Base-by-base conservation (phyloP, 345 rosid species). In the Kandelia obovata region DNA sequence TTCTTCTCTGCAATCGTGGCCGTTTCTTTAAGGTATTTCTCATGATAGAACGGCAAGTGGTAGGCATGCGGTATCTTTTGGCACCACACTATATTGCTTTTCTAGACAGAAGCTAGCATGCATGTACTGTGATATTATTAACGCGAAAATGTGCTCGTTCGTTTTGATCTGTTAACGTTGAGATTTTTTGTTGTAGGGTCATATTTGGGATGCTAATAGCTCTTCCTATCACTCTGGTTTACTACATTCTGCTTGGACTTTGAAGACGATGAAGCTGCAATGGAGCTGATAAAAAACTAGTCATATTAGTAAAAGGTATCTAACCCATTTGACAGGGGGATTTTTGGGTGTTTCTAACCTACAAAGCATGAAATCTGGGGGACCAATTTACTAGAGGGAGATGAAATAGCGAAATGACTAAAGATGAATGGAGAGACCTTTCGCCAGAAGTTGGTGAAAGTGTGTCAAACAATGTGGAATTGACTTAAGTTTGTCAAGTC, bases 191-290 rank as follows among this genome's bases (percentile, higher is more conserved):
- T 61, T 64, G 74, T 82, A 85, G 89, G 76, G 89, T 85, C 52
- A 85, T 85, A 70, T 85, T 85, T 67, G 89, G 89, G 72, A 83
- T 85, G 89, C 72, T 85, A 53, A 66, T 85, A 64, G 89, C 89
- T 21, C 80, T 85, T 21, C 89, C 89, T 1, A 75, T 83, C 53
- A 85, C 89, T 16, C 77, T 85, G 56, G 81, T 83, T 55, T 85
- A 85, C 82, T 85, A 83, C 76, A 81, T 83, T 35, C 71, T 83
- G 65, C 79, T 85, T 6, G 83, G 81, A 66, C 85, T 80, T 39
- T 81, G 83, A 84, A 70, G 78, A 19, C 2, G 57, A 11, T 7
- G 57, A 66, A 28, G 39, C 19, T 43, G 49, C 49, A 43, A 2
- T 43, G 49, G 49, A 43, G 17, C 49, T 11, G 17, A 13, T 5